These are phyloP conservation scores for Ganoderma lingzhi DNA, from an alignment of 1,284 basidiomycete genomes.

Conservation along the genomic window DNA sequence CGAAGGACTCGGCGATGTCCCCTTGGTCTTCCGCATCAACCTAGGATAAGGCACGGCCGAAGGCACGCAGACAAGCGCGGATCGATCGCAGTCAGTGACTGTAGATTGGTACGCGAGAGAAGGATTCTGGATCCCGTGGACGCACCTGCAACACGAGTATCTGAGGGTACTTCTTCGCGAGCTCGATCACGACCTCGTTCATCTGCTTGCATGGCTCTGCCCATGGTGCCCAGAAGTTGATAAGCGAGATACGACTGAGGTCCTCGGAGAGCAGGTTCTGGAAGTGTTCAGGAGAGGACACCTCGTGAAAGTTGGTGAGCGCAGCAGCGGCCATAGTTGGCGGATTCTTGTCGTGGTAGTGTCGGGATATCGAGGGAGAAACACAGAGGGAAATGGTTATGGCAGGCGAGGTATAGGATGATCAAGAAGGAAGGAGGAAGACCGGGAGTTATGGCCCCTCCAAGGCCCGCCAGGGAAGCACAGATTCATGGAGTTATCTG, in stretches of 20 bases:
- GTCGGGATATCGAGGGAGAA: not conserved
- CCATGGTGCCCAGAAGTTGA: slow-evolving; percentile 96
- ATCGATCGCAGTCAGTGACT: not conserved
- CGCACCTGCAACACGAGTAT: slow-evolving; percentile 81
- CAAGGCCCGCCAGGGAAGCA: not conserved
- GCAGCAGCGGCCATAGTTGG: slow-evolving; percentile 26
- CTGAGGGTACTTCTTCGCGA: slow-evolving; percentile 76
- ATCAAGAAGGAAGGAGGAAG: not conserved
- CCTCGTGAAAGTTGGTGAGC: slow-evolving; percentile 56
- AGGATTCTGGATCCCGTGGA: slow-evolving; percentile 5
- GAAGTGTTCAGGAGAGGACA: slow-evolving; percentile 78
- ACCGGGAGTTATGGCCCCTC: not conserved
- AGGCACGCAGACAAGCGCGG: not conserved
- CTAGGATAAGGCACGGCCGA: slow-evolving; percentile 45
- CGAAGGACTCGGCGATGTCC: slow-evolving; percentile 95
- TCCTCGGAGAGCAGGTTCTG: slow-evolving; percentile 79
- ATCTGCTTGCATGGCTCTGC: slow-evolving; percentile 90
- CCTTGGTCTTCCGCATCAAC: slow-evolving; percentile 91
- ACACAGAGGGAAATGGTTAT: not conserved
- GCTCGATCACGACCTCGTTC: slow-evolving; percentile 78
- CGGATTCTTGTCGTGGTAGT: not conserved
- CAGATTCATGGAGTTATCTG: slow-evolving; percentile 13
- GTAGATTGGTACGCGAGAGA: not conserved
- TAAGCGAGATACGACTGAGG: slow-evolving; percentile 80
- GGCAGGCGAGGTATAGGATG: not conserved